phyloP scores from a whole-genome alignment of 83 land plant genomes.

The Picea engelmannii region DNA sequence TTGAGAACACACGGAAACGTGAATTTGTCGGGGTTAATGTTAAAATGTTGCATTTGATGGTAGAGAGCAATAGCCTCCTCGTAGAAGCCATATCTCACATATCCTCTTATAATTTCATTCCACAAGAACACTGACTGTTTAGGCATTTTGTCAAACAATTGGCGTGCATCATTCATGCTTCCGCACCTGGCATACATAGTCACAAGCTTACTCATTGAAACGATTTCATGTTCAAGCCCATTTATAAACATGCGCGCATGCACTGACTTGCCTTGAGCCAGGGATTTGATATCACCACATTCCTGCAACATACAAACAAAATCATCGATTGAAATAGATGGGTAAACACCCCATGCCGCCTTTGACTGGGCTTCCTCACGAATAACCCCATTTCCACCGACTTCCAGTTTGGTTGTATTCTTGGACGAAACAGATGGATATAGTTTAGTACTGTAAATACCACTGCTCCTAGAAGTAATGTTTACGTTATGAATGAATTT shows the following conservation, averaged over 20 bases:
- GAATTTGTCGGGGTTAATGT: constrained; percentile 30
- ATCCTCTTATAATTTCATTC: constrained; percentile 49
- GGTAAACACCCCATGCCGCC: too few relatives aligned
- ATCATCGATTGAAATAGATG: too few relatives aligned
- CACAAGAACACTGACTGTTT: constrained; percentile 23
- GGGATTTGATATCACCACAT: background rate
- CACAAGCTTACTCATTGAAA: background rate
- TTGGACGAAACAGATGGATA: too few relatives aligned
- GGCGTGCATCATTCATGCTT: constrained; percentile 7
- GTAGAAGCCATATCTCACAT: constrained; percentile 47
- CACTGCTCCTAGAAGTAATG: too few relatives aligned
- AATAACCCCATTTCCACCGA: too few relatives aligned
- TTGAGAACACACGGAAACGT: constrained; percentile 48
- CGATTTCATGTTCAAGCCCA: background rate
- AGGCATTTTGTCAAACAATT: constrained; percentile 16
- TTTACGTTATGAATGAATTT: too few relatives aligned
- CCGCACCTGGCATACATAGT: background rate
- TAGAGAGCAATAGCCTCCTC: constrained; percentile 47
- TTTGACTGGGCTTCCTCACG: too few relatives aligned
- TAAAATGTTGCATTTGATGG: constrained; percentile 35
- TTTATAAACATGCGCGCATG: background rate
- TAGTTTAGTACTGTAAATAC: too few relatives aligned
- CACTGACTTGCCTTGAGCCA: background rate
- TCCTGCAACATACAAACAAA: too few relatives aligned
- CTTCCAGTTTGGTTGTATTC: too few relatives aligned